Percentiles rank a stretch among this genome's conserved stretches.
Conservation (phyloP, 2,329 filamentous ascomycete genomes). For the Exophiala sp. region DNA sequence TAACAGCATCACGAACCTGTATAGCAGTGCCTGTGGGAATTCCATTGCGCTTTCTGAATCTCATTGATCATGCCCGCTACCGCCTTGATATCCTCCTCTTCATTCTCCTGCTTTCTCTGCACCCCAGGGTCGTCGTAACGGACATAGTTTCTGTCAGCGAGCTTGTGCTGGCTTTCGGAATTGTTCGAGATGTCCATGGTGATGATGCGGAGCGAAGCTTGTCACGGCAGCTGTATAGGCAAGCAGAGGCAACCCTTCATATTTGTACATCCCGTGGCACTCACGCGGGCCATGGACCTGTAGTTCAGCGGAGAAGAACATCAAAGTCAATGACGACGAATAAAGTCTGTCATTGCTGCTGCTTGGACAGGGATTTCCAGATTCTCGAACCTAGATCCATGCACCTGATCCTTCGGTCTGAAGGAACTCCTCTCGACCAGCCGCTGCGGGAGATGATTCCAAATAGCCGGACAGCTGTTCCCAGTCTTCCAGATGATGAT, state of each 20-base stretch:
- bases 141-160: constrained; percentile 34
- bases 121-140: constrained; percentile 34
- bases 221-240: background rate
- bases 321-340: too few relatives aligned
- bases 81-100: constrained; percentile 42
- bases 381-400: too few relatives aligned
- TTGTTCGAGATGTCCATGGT: background rate
- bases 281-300: too few relatives aligned
- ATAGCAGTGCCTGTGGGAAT: constrained; percentile 38
- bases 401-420: too few relatives aligned
- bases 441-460: too few relatives aligned
- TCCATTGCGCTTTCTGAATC: constrained; percentile 43
- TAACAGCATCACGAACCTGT: constrained; percentile 19
- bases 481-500: too few relatives aligned
- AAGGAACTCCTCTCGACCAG: too few relatives aligned
- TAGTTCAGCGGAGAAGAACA: too few relatives aligned
- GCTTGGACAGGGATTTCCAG: too few relatives aligned
- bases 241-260: background rate
- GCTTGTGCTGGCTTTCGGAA: background rate
- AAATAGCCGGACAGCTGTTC: too few relatives aligned
- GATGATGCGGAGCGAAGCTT: background rate
- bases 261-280: background rate
- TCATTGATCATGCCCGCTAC: constrained; percentile 44
- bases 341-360: too few relatives aligned
- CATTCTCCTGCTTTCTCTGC: constrained; percentile 34